Conservation (phyloP, 176 grass and related monocot genomes). For the Aegilops tauschii region DNA sequence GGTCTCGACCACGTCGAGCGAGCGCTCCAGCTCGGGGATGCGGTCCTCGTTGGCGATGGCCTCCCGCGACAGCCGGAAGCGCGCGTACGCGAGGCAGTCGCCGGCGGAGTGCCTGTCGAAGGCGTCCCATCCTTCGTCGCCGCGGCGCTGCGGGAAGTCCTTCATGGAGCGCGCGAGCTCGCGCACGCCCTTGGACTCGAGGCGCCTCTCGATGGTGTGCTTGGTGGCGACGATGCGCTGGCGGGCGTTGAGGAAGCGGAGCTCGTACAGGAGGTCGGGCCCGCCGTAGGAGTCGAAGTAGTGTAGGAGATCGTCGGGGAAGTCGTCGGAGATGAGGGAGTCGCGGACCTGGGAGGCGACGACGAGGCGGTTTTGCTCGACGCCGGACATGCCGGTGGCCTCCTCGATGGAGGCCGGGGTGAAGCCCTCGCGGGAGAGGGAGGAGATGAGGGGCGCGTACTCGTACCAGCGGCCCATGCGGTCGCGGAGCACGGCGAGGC, state of each 20-base stretch:
- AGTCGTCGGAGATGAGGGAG: conserved; percentile 43
- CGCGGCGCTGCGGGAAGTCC: conserved; percentile 63
- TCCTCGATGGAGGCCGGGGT: conserved; percentile 84
- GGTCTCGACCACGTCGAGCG: conserved; percentile 54
- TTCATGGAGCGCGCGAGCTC: conserved; percentile 64
- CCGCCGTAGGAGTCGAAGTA: conserved; percentile 64
- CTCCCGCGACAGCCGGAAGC: conserved; percentile 69
- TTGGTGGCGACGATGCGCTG: conserved; percentile 54
- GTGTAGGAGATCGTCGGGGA: conserved; percentile 46
- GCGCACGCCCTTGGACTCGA: conserved; percentile 55
- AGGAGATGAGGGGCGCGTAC: conserved; percentile 72
- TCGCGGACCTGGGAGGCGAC: conserved; percentile 71
- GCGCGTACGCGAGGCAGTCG: conserved; percentile 79
- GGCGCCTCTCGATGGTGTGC: conserved; percentile 35
- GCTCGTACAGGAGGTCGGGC: conserved; percentile 79
- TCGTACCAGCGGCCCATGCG: conserved; percentile 74
- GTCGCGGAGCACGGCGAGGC: conserved; percentile 63
- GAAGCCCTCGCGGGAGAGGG: conserved; percentile 69
- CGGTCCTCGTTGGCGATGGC: conserved; percentile 27
- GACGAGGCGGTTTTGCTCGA: conserved; percentile 78
- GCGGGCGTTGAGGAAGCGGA: conserved; percentile 60
- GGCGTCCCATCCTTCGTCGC: conserved; percentile 52
- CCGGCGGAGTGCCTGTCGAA: conserved; percentile 51
- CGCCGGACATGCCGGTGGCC: conserved; percentile 59
- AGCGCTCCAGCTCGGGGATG: conserved; percentile 51